phyloP scores from a whole-genome alignment of 2,329 filamentous ascomycete species.

The Ascochyta fabae region DNA sequence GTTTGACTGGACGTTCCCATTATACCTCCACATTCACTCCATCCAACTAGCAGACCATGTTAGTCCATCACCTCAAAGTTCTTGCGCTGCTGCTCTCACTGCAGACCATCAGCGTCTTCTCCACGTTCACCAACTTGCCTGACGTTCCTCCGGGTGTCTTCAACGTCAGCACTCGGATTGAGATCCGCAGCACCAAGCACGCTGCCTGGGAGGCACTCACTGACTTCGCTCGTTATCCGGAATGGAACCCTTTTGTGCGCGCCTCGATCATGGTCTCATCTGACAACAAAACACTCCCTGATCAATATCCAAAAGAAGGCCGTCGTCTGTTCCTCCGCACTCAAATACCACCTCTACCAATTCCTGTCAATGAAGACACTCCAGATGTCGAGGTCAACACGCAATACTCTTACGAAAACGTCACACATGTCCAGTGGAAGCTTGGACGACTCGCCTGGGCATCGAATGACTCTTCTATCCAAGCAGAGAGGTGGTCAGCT shows the following conservation, averaged over 20 bases:
- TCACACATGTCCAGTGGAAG: constrained; percentile 37
- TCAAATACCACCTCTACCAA: constrained; percentile 38
- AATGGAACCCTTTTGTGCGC: constrained; percentile 45
- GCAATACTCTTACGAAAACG: constrained; percentile 35
- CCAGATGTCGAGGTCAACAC: constrained; percentile 33
- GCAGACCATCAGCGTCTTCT: constrained; percentile 1
- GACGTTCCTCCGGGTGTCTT: constrained; percentile 36
- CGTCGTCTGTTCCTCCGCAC: constrained; percentile 32
- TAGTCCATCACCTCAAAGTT: not conserved
- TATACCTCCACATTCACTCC: not conserved
- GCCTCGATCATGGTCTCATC: constrained; percentile 30
- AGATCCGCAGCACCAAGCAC: constrained; percentile 30
- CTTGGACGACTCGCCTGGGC: constrained; percentile 37
- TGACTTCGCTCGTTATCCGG: constrained; percentile 35
- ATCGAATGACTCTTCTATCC: constrained; percentile 19
- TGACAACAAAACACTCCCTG: constrained; percentile 26
- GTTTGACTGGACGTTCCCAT: not conserved
- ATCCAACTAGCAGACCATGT: not conserved
- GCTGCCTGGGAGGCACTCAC: constrained; percentile 38
- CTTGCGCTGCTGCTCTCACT: constrained; percentile 6
- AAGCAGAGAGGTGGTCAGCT: constrained; percentile 38
- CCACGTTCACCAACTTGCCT: constrained; percentile 35
- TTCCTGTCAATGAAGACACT: constrained; percentile 36
- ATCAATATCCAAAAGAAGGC: constrained; percentile 36
- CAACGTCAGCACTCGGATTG: constrained; percentile 33